Base-by-base conservation (phyloP, 208 protist species). In the Leishmania lainsoni region DNA sequence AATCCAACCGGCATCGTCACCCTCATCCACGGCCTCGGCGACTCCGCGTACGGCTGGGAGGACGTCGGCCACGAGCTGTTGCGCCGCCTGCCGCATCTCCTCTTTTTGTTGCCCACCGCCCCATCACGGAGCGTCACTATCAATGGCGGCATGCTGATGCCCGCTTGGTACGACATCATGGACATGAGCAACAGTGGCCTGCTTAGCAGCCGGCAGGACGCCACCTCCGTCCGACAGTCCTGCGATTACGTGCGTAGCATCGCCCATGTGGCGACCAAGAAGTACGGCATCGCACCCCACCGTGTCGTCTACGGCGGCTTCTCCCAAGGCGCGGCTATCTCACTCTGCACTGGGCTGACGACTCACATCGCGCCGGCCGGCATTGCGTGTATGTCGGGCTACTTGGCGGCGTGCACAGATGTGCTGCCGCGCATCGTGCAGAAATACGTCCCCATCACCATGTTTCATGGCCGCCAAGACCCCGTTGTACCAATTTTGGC, bases 271-370 rank as follows among this genome's bases (percentile, higher is more conserved):
- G 75, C 86, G 48, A 75, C 83, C 26, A 83, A 83, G 26, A 88
- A 89, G 49, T 85, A 92, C 81, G 87, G 89, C 66, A 92, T 98
- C 52, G 74, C 89, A 2, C 86, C 89, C 1, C 78, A 83, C 5
- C 93, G 97, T 65, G 93, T 99, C 49, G 86, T 98, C 51, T 95
- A 98, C 81, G 94, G 86, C 32, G 97, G 97, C 32, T 98, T 99
- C 83, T 97, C 92, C 20, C 97, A 99, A 76, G 97, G 97, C 17
- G 95, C 89, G 0, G 95, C 95, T 26, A 63, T 98, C 8, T 95
- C 94, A 17, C 89, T 96, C 70, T 90, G 85, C 65, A 84, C 94
- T 20, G 94, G 90, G 42, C 81, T 97, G 20, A 89, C 84, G 29
- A 79, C 88, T 16, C 86, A 73, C 77, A 78, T 91, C 73, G 86